A percentile compares a stretch with the other conserved stretches of the same genome.
Evolutionary conservation across 2,329 filamentous ascomycete species (phyloP).

Genomic region (Elsinoe australis): DNA sequence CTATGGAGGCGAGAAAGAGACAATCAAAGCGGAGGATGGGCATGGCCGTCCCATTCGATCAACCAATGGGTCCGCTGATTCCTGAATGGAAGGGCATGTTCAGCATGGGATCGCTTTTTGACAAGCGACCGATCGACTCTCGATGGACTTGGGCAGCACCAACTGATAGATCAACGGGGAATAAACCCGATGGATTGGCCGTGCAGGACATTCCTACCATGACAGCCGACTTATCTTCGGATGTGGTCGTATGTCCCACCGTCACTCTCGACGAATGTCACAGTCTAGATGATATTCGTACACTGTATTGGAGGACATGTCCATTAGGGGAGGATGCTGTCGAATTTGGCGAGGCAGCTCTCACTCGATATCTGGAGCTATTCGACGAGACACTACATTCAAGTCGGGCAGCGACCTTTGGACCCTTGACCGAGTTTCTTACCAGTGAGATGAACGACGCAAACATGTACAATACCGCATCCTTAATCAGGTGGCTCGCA

Average conservation of each 20-base stretch:
- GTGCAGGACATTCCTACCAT: no score
- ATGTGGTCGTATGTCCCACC: no score
- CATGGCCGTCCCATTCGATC: background rate
- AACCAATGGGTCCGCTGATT: background rate
- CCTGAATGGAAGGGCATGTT: background rate
- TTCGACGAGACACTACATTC: background rate
- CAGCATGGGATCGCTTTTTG: background rate
- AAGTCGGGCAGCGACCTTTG: background rate
- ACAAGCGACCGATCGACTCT: slow-evolving; percentile 6
- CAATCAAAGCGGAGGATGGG: slow-evolving; percentile 12
- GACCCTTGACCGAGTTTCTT: no score
- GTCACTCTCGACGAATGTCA: no score
- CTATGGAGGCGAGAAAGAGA: slow-evolving; percentile 11
- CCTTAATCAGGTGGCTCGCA: no score
- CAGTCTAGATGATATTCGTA: background rate
- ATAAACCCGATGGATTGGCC: no score
- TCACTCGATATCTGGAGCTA: background rate
- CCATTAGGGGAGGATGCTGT: background rate
- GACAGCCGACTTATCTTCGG: no score
- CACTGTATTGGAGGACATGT: slow-evolving; percentile 9
- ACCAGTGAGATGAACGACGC: no score
- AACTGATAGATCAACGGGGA: background rate
- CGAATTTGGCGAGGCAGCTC: background rate
- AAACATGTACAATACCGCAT: no score
- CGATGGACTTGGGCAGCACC: slow-evolving; percentile 12